These are phyloP conservation scores for Phenoliferia sp. DNA, from an alignment of 1,284 basidiomycete genomes.

Conservation along the genomic window DNA sequence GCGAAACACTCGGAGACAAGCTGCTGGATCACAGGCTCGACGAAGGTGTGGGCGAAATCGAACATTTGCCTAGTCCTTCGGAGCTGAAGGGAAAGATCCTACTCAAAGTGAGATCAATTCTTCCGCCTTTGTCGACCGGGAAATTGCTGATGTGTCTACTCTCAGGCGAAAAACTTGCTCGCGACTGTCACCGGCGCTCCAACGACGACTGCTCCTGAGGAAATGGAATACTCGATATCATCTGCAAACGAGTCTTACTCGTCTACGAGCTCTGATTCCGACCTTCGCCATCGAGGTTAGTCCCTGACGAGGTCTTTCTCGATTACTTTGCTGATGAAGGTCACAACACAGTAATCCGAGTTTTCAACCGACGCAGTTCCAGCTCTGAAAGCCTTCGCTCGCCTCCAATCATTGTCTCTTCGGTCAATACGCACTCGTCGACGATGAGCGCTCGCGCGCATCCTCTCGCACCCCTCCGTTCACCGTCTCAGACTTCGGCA, in stretches of 20 bases:
- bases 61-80: constrained; percentile 75
- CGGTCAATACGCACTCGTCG: no score
- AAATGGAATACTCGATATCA: not conserved
- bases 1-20: constrained; percentile 67
- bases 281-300: not conserved
- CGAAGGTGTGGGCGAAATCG: constrained; percentile 46
- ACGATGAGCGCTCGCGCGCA: no score
- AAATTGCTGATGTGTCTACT: no score
- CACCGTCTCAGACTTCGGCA: not conserved
- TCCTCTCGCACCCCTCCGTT: not conserved
- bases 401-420: no score
- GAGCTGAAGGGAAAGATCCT: constrained; percentile 74
- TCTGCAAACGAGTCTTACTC: not conserved
- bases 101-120: constrained; percentile 59
- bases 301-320: constrained; percentile 4
- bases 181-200: constrained; percentile 5
- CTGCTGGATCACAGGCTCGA: constrained; percentile 51
- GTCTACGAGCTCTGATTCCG: not conserved
- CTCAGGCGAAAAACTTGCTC: constrained; percentile 32
- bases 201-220: constrained; percentile 9
- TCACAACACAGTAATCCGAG: not conserved
- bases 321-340: constrained; percentile 8
- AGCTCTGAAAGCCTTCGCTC: not conserved
- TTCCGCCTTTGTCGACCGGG: no score
- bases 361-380: not conserved